Conservation (phyloP, 768 basidiomycete genomes). For the Phylloporus arenicola region DNA sequence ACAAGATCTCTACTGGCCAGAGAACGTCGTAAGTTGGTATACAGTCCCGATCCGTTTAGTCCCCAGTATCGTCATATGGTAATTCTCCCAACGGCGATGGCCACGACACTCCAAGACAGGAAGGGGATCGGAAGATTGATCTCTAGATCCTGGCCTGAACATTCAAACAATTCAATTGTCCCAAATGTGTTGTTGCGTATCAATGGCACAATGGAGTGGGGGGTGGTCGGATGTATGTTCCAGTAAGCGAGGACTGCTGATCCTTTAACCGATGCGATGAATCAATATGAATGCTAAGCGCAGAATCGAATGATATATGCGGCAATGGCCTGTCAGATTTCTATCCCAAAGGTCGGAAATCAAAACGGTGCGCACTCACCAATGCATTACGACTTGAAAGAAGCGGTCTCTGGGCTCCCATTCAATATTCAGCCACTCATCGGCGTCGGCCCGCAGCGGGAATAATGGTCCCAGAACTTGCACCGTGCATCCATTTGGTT, state of each 20-base stretch:
- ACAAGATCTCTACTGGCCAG: conserved; percentile 39
- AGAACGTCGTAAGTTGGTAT: conserved; percentile 36
- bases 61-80: conserved; percentile 24
- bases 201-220: neutral
- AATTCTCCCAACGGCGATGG: conserved; percentile 30
- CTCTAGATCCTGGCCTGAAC: too few species aligned
- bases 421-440: neutral
- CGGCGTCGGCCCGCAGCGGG: neutral
- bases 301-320: too few species aligned
- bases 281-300: too few species aligned
- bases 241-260: neutral
- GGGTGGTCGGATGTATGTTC: neutral
- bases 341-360: neutral
- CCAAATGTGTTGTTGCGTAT: neutral
- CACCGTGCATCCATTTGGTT: neutral
- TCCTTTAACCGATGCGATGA: neutral
- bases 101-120: conserved; percentile 29
- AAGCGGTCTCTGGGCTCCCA: neutral
- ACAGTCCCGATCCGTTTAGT: neutral
- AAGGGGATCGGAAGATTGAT: conserved; percentile 13
- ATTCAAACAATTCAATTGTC: neutral
- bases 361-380: neutral
- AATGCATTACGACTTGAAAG: neutral
- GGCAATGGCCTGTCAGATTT: neutral
- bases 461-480: neutral